Conservation (phyloP, 176 grass and related monocot species). For the Oryza brachyantha region DNA sequence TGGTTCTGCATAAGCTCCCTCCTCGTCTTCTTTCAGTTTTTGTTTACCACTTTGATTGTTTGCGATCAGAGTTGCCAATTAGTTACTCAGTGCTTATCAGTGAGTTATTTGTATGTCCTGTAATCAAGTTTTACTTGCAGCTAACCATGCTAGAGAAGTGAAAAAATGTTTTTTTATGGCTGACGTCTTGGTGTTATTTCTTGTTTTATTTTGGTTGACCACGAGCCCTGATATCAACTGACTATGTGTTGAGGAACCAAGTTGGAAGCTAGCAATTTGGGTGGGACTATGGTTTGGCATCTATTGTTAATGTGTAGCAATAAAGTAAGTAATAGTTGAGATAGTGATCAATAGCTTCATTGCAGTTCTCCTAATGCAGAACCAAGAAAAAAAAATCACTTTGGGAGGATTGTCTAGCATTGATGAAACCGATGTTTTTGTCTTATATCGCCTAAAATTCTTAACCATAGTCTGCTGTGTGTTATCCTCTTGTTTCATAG, state of each 20-base stretch:
- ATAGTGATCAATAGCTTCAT: neutral
- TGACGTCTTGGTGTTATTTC: neutral
- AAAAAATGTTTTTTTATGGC: neutral
- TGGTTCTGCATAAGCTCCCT: neutral
- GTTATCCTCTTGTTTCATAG: neutral
- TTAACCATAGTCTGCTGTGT: neutral
- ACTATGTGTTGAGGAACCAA: neutral
- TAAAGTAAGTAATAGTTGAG: neutral
- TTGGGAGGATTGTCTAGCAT: neutral
- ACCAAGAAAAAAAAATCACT: neutral
- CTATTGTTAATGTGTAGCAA: neutral
- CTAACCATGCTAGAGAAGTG: neutral
- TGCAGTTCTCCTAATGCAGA: neutral
- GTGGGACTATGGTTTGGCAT: neutral
- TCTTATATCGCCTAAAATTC: neutral
- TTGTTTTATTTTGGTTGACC: slow-evolving; percentile 4
- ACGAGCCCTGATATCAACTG: neutral
- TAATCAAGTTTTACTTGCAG: neutral
- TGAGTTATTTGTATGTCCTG: neutral
- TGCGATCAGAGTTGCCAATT: neutral
- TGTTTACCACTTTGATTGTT: neutral
- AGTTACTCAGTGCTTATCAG: neutral
- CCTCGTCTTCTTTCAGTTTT: neutral
- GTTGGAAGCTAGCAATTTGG: slow-evolving; percentile 15
- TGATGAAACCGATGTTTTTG: slow-evolving; percentile 1